Percentiles rank a stretch among this genome's conserved stretches.
These are phyloP conservation scores for Wickerhamiella musiphila DNA, from an alignment of 805 yeast genomes.

Conservation along the genomic window DNA sequence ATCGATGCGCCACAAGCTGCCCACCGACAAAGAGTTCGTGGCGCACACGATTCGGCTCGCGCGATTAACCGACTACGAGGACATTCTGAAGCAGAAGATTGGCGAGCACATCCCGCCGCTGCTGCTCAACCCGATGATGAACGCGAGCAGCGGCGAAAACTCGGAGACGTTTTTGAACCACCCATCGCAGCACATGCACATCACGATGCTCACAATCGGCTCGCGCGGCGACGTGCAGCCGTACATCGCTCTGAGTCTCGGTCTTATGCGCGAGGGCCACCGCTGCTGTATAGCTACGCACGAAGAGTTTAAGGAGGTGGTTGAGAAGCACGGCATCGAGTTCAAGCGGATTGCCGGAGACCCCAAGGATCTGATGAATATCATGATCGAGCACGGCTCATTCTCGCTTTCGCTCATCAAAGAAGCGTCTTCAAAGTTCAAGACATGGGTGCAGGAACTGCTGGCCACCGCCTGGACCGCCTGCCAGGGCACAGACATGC, in stretches of 20 bases:
- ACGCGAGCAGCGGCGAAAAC: constrained; percentile 6
- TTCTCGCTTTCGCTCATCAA: constrained; percentile 66
- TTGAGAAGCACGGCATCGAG: constrained; percentile 43
- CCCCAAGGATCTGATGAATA: constrained; percentile 78
- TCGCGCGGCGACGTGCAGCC: constrained; percentile 97
- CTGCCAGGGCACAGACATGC: constrained; percentile 62
- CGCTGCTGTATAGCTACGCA: constrained; percentile 74
- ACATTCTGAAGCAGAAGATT: constrained; percentile 4
- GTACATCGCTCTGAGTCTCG: constrained; percentile 75
- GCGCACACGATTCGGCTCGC: constrained; percentile 12
- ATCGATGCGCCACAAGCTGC: not conserved
- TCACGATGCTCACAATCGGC: constrained; percentile 74
- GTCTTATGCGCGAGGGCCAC: constrained; percentile 67
- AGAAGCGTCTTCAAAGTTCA: constrained; percentile 67
- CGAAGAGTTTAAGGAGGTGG: constrained; percentile 62
- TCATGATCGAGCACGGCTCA: constrained; percentile 83
- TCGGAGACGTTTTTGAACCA: constrained; percentile 21
- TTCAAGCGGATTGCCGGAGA: constrained; percentile 76
- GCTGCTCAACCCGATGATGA: constrained; percentile 13
- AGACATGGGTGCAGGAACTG: constrained; percentile 68
- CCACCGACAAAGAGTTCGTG: constrained; percentile 2
- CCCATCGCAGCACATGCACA: constrained; percentile 37
- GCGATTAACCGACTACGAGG: constrained; percentile 13
- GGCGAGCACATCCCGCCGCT: constrained; percentile 13
- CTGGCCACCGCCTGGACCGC: constrained; percentile 68